Conservation (phyloP, 345 rosid genomes). For the Eucalyptus polyanthemos region DNA sequence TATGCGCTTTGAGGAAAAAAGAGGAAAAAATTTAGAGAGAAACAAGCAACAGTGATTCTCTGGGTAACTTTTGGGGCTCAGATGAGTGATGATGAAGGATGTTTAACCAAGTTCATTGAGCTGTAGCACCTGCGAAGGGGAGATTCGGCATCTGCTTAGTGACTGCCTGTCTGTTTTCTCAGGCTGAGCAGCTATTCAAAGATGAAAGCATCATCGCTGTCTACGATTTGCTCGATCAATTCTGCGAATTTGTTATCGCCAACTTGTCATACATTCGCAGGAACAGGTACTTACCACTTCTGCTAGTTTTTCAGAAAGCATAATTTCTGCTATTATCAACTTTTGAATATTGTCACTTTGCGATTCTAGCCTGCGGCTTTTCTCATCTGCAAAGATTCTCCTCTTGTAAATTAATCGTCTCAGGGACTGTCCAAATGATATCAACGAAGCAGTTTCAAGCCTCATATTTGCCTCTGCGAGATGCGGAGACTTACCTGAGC, state of each 20-base stretch:
- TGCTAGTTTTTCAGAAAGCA: background rate
- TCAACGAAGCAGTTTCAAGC: conserved; percentile 85
- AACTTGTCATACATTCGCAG: conserved; percentile 47
- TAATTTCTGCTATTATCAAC: background rate
- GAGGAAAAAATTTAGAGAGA: background rate
- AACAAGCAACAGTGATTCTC: background rate
- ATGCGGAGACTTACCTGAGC: conserved; percentile 79
- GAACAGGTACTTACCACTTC: conserved; percentile 23
- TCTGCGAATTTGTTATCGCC: conserved; percentile 43
- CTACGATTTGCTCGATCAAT: conserved; percentile 46
- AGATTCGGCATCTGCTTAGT: background rate
- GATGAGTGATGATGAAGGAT: background rate
- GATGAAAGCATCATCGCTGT: conserved; percentile 32
- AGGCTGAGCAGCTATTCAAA: conserved; percentile 48
- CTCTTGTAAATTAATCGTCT: background rate
- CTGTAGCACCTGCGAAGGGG: background rate
- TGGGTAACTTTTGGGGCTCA: background rate
- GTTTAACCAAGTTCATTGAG: background rate
- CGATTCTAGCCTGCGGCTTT: background rate
- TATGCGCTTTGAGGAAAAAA: background rate
- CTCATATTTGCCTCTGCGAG: conserved; percentile 76
- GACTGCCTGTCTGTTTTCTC: background rate
- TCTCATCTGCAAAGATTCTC: background rate
- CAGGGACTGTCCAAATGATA: conserved; percentile 63
- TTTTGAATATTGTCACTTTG: background rate